These are phyloP conservation scores for Fraxinus paxiana DNA, from an alignment of 305 asterid genomes.

Conservation along the genomic window DNA sequence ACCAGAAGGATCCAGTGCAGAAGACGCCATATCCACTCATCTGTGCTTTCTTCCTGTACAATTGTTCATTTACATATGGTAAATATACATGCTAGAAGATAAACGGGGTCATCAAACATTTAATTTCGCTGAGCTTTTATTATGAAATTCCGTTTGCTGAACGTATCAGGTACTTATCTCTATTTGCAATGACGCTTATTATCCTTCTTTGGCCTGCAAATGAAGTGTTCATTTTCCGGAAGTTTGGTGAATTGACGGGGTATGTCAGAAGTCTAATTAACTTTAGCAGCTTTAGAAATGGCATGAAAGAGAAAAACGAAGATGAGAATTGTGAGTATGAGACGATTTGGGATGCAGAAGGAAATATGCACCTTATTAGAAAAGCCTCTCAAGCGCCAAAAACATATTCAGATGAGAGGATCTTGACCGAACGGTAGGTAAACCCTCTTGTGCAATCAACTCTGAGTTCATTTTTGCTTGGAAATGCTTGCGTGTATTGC, in stretches of 20 bases:
- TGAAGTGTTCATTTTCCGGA: slow-evolving; percentile 43
- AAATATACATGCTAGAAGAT: slow-evolving; percentile 16
- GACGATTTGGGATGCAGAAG: slow-evolving; percentile 96
- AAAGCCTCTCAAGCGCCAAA: slow-evolving; percentile 49
- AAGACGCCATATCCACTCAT: slow-evolving; percentile 45
- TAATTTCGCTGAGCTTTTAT: background rate
- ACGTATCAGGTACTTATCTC: slow-evolving; percentile 67
- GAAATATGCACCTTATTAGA: slow-evolving; percentile 90
- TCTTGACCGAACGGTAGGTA: slow-evolving; percentile 58
- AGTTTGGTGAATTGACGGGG: slow-evolving; percentile 39
- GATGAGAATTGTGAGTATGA: slow-evolving; percentile 85
- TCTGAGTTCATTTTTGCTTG: background rate
- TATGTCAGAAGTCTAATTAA: slow-evolving; percentile 33
- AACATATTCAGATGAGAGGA: slow-evolving; percentile 32
- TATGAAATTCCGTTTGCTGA: slow-evolving; percentile 26
- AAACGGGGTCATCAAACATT: background rate
- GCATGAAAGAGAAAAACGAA: slow-evolving; percentile 67
- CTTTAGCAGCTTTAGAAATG: slow-evolving; percentile 37
- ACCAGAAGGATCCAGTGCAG: slow-evolving; percentile 32
- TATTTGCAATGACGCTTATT: slow-evolving; percentile 63
- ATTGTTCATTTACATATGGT: slow-evolving; percentile 75
- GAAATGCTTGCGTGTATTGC: background rate
- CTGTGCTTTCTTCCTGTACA: slow-evolving; percentile 91
- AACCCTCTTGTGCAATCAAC: background rate
- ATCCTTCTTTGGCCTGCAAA: slow-evolving; percentile 64